Percentiles rank a stretch among this genome's conserved stretches.
These are phyloP conservation scores for Suillus weaverae DNA, from an alignment of 768 basidiomycete genomes.

Conservation along the genomic window DNA sequence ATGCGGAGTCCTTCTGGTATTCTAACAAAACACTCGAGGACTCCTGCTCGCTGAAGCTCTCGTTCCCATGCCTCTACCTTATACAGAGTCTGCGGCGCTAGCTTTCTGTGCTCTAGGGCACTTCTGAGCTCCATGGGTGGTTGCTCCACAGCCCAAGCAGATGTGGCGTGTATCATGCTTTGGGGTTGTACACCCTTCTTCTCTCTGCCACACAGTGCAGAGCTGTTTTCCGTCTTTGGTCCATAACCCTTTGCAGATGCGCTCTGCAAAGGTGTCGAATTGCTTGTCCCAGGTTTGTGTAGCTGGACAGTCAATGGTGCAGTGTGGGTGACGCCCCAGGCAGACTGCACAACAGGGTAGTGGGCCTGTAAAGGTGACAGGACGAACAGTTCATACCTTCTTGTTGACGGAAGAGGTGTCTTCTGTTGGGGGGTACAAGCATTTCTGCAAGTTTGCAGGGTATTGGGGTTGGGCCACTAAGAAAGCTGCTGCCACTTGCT, in stretches of 20 bases:
- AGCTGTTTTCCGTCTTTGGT: conserved; percentile 22
- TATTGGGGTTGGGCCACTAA: conserved; percentile 20
- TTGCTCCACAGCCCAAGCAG: conserved; percentile 43
- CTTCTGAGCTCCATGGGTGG: conserved; percentile 38
- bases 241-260: conserved; percentile 18
- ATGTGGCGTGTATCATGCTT: conserved; percentile 33
- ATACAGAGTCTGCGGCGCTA: conserved; percentile 33
- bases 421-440: neutral
- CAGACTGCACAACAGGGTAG: conserved; percentile 32
- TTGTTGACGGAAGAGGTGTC: conserved; percentile 16
- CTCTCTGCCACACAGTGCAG: conserved; percentile 38
- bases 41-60: conserved; percentile 14
- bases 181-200: conserved; percentile 23
- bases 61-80: conserved; percentile 30
- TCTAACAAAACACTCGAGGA: conserved; percentile 26
- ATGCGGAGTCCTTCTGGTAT: conserved; percentile 22
- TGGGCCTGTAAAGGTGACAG: conserved; percentile 1
- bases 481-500: conserved; percentile 23
- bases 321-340: conserved; percentile 32
- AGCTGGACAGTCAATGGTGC: conserved; percentile 19
- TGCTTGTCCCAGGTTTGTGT: conserved; percentile 24
- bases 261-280: conserved; percentile 1
- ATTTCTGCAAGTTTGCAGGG: conserved; percentile 18
- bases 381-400: neutral
- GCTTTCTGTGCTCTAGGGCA: conserved; percentile 38